Conservation (phyloP, 2,329 filamentous ascomycete genomes). For the Cytospora mali region DNA sequence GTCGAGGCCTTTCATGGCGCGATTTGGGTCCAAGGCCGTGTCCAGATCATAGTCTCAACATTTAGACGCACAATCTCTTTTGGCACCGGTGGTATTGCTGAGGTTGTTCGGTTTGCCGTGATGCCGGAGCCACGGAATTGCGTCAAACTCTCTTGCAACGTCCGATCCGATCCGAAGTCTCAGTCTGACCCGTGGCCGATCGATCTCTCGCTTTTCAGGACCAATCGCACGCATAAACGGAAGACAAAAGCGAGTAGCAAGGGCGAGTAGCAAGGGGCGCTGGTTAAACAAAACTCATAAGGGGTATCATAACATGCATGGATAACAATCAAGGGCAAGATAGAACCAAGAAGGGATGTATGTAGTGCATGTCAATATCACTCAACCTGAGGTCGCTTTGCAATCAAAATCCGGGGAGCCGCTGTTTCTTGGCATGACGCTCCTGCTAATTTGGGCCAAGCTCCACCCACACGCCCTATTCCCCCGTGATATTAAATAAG, state of each 20-base stretch:
- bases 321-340: background rate
- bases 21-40: background rate
- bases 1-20: constrained; percentile 24
- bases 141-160: background rate
- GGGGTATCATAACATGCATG: background rate
- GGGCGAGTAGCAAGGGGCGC: background rate
- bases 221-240: background rate
- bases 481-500: too few species aligned
- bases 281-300: background rate
- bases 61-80: background rate
- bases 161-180: background rate
- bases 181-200: background rate
- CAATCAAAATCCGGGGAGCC: background rate
- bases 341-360: background rate
- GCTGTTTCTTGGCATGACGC: background rate
- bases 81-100: background rate
- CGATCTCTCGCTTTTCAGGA: background rate
- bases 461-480: background rate
- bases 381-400: background rate
- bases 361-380: background rate
- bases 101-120: background rate
- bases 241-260: background rate
- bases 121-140: background rate
- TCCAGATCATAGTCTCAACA: constrained; percentile 19
- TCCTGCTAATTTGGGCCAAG: background rate